Evolutionary conservation across 257 asterid genomes (phyloP), one percentile per base, ranked within the genome.

Genomic region (Misopates orontium): DNA sequence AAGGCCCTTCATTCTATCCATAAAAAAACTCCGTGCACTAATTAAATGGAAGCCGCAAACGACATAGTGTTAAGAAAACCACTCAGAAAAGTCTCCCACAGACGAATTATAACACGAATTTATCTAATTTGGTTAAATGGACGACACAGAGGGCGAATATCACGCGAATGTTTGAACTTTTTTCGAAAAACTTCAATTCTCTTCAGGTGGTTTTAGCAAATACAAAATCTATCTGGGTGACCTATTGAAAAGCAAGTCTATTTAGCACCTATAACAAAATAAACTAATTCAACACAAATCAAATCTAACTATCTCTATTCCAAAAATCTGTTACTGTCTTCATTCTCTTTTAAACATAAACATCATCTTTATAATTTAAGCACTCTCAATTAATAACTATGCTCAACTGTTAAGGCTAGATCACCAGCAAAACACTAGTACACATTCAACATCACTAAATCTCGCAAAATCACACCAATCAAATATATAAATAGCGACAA

Each of bases 121-220:
- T 16, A 12, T 18, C 32, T 54, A 44, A 25, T 8, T 20, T 25
- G 16, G 60, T 13, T 41, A 52, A 24, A 60, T 21, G 16, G 2
- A 14, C 53, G 56, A 53, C 31, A 49, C 47, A 9, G 62, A 67
- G 32, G 45, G 31, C n/a, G 11, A 16, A 10, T 45, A 57, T 19
- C 20, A 32, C 61, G 25, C 15, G n/a, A 25, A 32, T 32, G 3
- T 44, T n/a, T 45, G 39, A 61, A 42, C 67, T 42, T 2, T 28
- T 3, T 2, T 28, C 3, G 36, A 28, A 28, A 3, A 2, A 7
- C 3, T 28, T 58, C 31, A 42, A 32, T 48, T 62, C 19, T 16
- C 23, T 42, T 71, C 71, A 65, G 40, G 60, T 20, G 57, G 25
- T 70, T 70, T 25, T 20, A 47, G 19, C 19, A 69, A 16, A 19